Base-by-base conservation (phyloP, 371 early-diverging fungal genomes). In the Lichtheimia ramosa region DNA sequence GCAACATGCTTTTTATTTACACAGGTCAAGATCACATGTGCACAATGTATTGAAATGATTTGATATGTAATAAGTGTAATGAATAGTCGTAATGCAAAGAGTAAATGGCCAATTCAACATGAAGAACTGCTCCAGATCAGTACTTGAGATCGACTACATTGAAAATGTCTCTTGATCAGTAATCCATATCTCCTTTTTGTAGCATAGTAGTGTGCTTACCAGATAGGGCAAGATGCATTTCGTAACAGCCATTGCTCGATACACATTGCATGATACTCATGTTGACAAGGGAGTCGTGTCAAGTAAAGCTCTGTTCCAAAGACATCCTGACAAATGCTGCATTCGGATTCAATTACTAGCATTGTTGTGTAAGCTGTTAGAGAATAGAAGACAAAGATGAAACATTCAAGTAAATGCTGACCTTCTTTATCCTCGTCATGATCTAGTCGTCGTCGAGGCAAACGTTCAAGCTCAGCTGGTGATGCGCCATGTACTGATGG, bases 141-240 rank as follows among this genome's bases (percentile, higher is more conserved):
- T 34, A 8, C 34, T 34, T 34, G 34, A 8, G 34, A 34, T 34
- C 34, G 34, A 8, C 34, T 34, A 8, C 2, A 8, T 8, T 28
- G 28, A 34, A 8, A 7, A 34, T 10, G 10, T 34, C 10, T 0
- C 10, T 34, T 34, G 10, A 34, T 10, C 34, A 34, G 10, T 34
- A 10, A 34, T 34, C 34, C 34, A 34, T 10, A 34, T 34, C 10
- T 10, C 8, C 34, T 8, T 34, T 34, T 8, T 10, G 10, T 34
- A 34, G 34, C 34, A 34, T 34, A 34, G 34, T 2, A 2, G 34
- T 8, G 34, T 34, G 46, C 62, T 46, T 63, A 68, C 68, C 68
- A 68, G 13, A 68, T 60, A 20, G 68, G 68, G 43, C 68, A 68
- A 6, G 68, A 60, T 1, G 61, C 48, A 34, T 56, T 63, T n/a